Base-by-base conservation (phyloP, 371 early-diverging fungal genomes). In the Nematocida major region DNA sequence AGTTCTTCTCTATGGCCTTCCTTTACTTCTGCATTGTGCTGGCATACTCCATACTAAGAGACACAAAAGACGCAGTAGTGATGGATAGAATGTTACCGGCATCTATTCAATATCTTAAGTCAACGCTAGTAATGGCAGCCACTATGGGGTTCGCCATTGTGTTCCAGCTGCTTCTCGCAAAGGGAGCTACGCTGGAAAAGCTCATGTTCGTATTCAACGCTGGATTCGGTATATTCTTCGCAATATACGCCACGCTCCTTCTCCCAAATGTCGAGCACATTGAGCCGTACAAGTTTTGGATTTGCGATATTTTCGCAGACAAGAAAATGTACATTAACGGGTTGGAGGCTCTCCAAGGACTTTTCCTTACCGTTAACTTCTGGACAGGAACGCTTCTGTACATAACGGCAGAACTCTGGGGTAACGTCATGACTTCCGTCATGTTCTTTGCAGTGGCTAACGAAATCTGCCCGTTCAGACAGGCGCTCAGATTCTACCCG, bases 41-140 rank as follows among this genome's bases (percentile, higher is more conserved):
- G 34, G 80, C 83, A 66, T 85, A 85, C 66, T 83, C 84, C 20
- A 77, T 85, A 57, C 79, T 83, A 61, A 81, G 86, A 76, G 86
- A 86, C 49, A 59, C 83, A 34, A 85, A 85, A 66, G 86, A 85
- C 70, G 79, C 63, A 22, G 81, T 82, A 59, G 82, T 85, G 26
- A 80, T 84, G 42, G 76, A 62, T 22, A 73, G 84, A 66, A 83
- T 82, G 79, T 79, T 80, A 48, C 82, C 84, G 2, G 79, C 79
- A 30, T 80, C 83, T 57, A 83, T 85, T 36, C 48, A 68, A 34
- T 83, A 73, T 54, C 79, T 85, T 38, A 85, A 84, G 49, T 80
- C 82, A 42, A 78, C 83, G 42, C 76, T 80, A 30, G 79, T 85
- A 3, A 79, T 81, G 40, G 83, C 79, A 0, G 67, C 78, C 9